Percentiles rank a stretch among this genome's conserved stretches.
Conservation (phyloP, 805 yeast genomes). For the Starmerella khaoyaiensis region DNA sequence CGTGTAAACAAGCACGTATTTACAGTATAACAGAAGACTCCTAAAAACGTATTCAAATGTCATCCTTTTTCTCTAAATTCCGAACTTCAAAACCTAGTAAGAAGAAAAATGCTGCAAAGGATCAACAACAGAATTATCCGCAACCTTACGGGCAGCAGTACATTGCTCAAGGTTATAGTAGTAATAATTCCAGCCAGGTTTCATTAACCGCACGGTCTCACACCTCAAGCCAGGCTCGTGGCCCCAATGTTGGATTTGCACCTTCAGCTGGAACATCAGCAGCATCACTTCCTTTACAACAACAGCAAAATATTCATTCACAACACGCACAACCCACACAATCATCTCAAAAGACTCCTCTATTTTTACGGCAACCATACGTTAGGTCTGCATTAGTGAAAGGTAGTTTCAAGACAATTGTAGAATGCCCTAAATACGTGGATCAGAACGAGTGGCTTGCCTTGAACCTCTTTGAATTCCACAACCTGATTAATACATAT, state of each 20-base stretch:
- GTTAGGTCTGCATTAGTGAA: constrained; percentile 89
- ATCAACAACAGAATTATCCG: constrained; percentile 4
- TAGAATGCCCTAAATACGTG: constrained; percentile 86
- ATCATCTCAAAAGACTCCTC: constrained; percentile 30
- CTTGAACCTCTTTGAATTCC: constrained; percentile 77
- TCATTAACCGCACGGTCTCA: constrained; percentile 9
- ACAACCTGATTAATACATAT: constrained; percentile 72
- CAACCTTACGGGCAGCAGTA: no score
- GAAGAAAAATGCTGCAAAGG: constrained; percentile 10
- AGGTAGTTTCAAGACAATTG: constrained; percentile 92
- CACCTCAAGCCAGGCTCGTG: constrained; percentile 6
- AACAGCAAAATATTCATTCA: not conserved
- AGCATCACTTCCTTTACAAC: not conserved
- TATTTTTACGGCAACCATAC: constrained; percentile 84
- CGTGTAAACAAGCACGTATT: no score
- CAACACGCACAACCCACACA: not conserved
- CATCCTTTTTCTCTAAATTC: constrained; percentile 18
- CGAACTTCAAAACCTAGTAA: constrained; percentile 15
- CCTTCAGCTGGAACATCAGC: constrained; percentile 1
- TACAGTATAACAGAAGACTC: no score
- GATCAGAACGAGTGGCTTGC: constrained; percentile 95
- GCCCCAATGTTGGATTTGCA: not conserved
- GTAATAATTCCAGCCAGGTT: constrained; percentile 17
- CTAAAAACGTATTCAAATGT: constrained; percentile 7
- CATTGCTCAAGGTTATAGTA: no score